These are phyloP conservation scores for Pyrrhoderma lamaoense DNA, from an alignment of 1,284 basidiomycete genomes.

Conservation along the genomic window DNA sequence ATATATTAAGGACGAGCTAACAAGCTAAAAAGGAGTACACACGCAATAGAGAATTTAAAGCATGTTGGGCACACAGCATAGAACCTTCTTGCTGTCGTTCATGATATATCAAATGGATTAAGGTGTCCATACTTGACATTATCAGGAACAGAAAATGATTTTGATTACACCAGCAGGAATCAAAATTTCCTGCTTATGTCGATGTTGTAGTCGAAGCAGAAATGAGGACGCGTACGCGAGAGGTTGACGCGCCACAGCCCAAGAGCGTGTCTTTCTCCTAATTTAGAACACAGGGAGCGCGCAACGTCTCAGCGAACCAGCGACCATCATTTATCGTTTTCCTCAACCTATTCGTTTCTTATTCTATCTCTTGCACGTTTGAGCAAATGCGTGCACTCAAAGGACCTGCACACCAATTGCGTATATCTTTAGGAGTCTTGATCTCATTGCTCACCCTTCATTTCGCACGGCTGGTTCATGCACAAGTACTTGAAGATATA, in stretches of 20 bases:
- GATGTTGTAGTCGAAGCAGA: neutral
- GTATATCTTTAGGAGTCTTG: neutral
- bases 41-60: conserved; percentile 76
- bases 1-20: conserved; percentile 10
- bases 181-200: neutral
- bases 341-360: neutral
- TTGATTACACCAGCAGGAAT: neutral
- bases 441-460: neutral
- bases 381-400: neutral
- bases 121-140: conserved; percentile 52
- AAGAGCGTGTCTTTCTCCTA: neutral
- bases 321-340: neutral
- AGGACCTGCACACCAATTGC: neutral
- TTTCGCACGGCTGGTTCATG: conserved; percentile 27
- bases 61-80: conserved; percentile 83
- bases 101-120: conserved; percentile 62
- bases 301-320: conserved; percentile 1
- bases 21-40: conserved; percentile 25
- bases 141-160: neutral
- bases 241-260: conserved; percentile 11
- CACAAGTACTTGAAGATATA: conserved; percentile 44
- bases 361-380: neutral
- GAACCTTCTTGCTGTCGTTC: conserved; percentile 70
- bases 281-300: neutral
- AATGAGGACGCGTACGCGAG: neutral